Conservation (phyloP, 768 basidiomycete genomes). For the Mrakia blollopis region DNA sequence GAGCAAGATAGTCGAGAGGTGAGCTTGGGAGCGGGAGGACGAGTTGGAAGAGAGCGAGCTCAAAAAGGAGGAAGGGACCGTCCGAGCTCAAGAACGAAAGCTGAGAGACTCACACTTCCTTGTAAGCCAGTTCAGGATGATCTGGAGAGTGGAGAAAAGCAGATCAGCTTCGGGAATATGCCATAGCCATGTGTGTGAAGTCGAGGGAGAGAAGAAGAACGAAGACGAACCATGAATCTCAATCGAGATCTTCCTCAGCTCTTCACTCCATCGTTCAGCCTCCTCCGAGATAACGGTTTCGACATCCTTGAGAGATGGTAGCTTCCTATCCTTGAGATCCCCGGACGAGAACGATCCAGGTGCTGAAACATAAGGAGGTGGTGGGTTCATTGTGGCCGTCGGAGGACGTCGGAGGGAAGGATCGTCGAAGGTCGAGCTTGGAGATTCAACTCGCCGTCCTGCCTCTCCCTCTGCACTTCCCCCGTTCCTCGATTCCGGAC, state of each 20-base stretch:
- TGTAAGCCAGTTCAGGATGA: conserved; percentile 16
- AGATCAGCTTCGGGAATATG: neutral
- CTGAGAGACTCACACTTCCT: neutral
- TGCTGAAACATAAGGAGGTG: neutral
- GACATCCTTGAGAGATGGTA: neutral
- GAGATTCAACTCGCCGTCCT: too few relatives aligned
- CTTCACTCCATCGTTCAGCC: neutral
- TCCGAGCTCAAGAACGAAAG: neutral
- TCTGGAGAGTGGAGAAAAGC: neutral
- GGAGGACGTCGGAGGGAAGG: neutral
- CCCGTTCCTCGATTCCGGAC: too few relatives aligned
- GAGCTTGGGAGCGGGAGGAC: neutral
- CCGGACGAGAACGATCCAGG: neutral
- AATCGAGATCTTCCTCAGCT: neutral
- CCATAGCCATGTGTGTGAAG: too few relatives aligned
- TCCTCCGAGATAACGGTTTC: neutral
- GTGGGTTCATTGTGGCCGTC: neutral
- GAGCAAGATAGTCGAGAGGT: neutral
- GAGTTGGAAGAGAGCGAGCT: neutral
- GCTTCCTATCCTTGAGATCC: neutral
- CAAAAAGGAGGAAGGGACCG: too few relatives aligned
- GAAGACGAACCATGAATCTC: neutral
- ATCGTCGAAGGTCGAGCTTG: too few relatives aligned
- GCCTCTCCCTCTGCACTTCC: too few relatives aligned
- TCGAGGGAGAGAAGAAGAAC: neutral